Evolutionary conservation across 352 stramenopile genomes (phyloP), one percentile per base, ranked within the genome.

Genomic region (Globisporangium carolinianum): DNA sequence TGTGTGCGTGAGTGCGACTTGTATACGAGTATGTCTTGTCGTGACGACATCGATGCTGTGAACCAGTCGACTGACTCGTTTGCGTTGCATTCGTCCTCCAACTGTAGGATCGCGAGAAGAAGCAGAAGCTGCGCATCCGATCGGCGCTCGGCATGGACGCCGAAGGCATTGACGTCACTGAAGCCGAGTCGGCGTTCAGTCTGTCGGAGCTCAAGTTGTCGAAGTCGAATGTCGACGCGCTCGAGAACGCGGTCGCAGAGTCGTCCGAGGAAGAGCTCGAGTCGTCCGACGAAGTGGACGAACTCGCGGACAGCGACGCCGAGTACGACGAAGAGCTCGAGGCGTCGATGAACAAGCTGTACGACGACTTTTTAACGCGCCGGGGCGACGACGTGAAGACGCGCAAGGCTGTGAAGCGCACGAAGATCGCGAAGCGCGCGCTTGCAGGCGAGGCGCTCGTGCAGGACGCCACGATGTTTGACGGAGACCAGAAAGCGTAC

Each of bases 321-420:
- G 86, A 90, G 64, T 93, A 93, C 53, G 75, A 89, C 4, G 79
- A 89, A 51, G 47, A 92, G 17, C 64, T 95, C 1, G 86, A 95
- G 51, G 65, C 71, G 14, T 86, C 89, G 9, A 95, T 95, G 86
- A 83, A 94, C 39, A 89, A 89, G 61, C 61, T 87, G 6, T 95
- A 95, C 63, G 86, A 95, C 24, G 62, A 91, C 50, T 95, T 86
- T 53, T 49, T 95, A 18, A 83, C 63, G 11, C 82, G 83, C 35
- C 84, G 84, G 24, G 83, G 86, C 18, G 86, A 95, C 35, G 68
- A 81, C n/a, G 73, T 76, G 5, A 92, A 94, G 68, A 91, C 83
- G 5, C 79, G 81, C 37, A 94, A 91, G 62, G 83, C 83, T 6
- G 76, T 94, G 15, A 95, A 95, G 71, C 81, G 86, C 0, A 89